Base-by-base conservation (phyloP, 2,329 filamentous ascomycete species). In the Colletotrichum lindemuthianum region DNA sequence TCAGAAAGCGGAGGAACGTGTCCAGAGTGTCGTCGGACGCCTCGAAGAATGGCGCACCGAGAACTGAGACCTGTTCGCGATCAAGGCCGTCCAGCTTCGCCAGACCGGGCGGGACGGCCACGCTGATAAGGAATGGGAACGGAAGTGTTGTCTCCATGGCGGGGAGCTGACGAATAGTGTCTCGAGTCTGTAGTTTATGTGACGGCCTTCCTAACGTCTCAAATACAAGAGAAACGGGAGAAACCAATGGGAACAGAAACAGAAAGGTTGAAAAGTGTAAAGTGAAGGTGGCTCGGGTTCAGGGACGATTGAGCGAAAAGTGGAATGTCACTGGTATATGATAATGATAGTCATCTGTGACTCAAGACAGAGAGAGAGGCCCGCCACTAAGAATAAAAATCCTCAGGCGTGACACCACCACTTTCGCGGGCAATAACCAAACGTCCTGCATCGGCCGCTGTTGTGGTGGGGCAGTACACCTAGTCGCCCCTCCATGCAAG, bases 141-240 rank as follows among this genome's bases (percentile, higher is more conserved):
- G 88, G 86, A 24, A 89, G 80, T 65, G 84, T 88, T 36, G 87
- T 87, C 76, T 90, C 88, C 88, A 90, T 90, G 67, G 65, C 73
- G 73, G 65, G 61, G 37, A 40, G 48, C 37, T 44, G 24, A n/a
- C 44, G 9, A 36, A 10, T 13, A 41, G 40, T 13, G 10, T 13
- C 10, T 51, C 44, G n/a, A 47, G 48, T 48, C 32, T 40, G 36
- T 24, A 24, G 24, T 4, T 24, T 34, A 32, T 59, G 16, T 47
- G 50, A 51, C 45, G 54, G 16, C 49, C 44, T 47, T 24, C n/a
- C 49, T 11, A 32, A 12, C 44, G 37, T 39, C 57, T 40, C 56
- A 53, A 43, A 33, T 44, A 51, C 36, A 47, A 32, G 24, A 24
- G 24, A 24, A 24, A 24, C 4, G 24, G 24, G 24, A 24, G 36